Conservation (phyloP, 345 rosid genomes). For the Euphorbia peplus region DNA sequence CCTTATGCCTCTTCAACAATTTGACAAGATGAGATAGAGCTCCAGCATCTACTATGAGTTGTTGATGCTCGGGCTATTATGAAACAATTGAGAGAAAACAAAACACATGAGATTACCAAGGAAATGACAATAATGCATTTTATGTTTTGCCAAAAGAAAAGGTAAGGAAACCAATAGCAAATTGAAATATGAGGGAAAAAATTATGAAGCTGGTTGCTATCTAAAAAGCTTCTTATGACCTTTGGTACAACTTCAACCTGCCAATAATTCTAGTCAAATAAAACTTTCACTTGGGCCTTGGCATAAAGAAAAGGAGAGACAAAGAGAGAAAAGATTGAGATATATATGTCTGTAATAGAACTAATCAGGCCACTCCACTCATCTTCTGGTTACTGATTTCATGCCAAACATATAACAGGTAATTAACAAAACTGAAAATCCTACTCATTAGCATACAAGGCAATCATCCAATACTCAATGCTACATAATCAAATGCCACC, state of each 20-base stretch:
- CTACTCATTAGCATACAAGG: not conserved
- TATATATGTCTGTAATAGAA: not conserved
- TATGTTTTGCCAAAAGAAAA: not conserved
- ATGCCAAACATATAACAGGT: not conserved
- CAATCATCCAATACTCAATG: not conserved
- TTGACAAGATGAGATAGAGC: slow-evolving; percentile 53
- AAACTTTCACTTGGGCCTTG: not conserved
- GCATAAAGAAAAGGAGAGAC: not conserved
- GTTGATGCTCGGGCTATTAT: slow-evolving; percentile 63
- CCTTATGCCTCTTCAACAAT: slow-evolving; percentile 46
- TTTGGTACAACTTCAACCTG: not conserved
- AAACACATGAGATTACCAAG: not conserved
- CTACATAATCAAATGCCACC: not conserved
- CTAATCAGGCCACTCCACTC: not conserved
- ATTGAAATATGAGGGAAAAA: not conserved
- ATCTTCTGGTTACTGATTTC: not conserved
- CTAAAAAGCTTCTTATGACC: not conserved
- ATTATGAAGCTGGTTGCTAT: not conserved
- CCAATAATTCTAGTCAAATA: not conserved
- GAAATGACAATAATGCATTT: not conserved
- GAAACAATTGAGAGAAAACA: slow-evolving; percentile 6
- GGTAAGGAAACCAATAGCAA: not conserved
- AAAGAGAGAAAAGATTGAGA: not conserved
- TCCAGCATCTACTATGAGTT: slow-evolving; percentile 68
- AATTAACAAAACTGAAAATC: not conserved